A percentile compares a stretch with the other conserved stretches of the same genome.
These are phyloP conservation scores for Luffa aegyptiaca DNA, from an alignment of 306 rosid genomes.

Conservation along the genomic window DNA sequence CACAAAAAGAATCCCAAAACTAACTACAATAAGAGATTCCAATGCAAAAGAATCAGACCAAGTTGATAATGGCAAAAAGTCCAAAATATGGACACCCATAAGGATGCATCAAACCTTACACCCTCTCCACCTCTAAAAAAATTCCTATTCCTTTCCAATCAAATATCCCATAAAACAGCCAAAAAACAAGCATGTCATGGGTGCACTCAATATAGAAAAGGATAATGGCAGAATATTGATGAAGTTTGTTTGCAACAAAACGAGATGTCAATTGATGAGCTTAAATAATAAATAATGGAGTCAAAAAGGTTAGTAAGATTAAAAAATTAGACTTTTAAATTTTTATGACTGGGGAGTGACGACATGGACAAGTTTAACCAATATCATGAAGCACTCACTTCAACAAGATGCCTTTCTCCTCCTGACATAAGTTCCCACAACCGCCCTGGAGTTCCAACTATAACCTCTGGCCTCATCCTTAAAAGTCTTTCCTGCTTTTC, in stretches of 20 bases:
- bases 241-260: not conserved
- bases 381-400: constrained; percentile 34
- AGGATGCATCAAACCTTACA: too few species aligned
- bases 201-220: too few species aligned
- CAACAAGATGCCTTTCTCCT: constrained; percentile 76
- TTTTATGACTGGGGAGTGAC: not conserved
- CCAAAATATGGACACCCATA: too few species aligned
- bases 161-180: too few species aligned
- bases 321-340: not conserved
- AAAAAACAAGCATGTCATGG: too few species aligned
- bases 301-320: constrained; percentile 8
- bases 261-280: not conserved
- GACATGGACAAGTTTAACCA: not conserved
- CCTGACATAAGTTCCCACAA: constrained; percentile 92
- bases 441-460: constrained; percentile 97
- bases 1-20: too few species aligned
- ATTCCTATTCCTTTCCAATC: too few species aligned
- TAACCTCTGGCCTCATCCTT: constrained; percentile 68
- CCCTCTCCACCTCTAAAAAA: too few species aligned
- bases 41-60: too few species aligned
- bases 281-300: not conserved
- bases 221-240: not conserved
- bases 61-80: too few species aligned
- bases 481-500: constrained; percentile 90
- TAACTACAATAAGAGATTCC: too few species aligned